Base-by-base conservation (phyloP, 2,329 filamentous ascomycete species). In the Claviceps monticola region DNA sequence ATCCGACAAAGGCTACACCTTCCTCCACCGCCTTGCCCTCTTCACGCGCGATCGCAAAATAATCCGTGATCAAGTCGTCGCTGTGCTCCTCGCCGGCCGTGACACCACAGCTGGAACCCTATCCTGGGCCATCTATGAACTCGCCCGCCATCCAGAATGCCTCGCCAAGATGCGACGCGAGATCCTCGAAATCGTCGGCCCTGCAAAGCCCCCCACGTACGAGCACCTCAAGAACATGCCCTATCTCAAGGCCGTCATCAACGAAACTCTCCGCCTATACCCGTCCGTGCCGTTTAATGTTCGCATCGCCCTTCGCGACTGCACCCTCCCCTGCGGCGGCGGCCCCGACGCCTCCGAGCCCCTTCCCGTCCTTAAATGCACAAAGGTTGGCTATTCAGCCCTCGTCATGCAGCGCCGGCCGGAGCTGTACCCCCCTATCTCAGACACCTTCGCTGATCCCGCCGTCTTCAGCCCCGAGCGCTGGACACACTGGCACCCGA, bases 51-150 rank as follows among this genome's bases (percentile, higher is more conserved):
- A 84, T 61, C 73, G 74, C 52, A 77, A 74, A 51, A 78, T 88
- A 4, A 76, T 96, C 14, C 86, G 88, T 37, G 89, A 95, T 67
- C 89, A 96, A 66, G 73, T 95, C 47, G 77, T 93, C 16, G 83
- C 84, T 45, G 78, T 95, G 11, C 77, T 96, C 2, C 78, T 96
- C 16, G 90, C 90, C 1, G 89, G 88, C 13, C 79, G 86, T 41
- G 90, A 96, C 66, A 95, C 90, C 14, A 96, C 90, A 0, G 89
- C 89, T 34, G 79, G 76, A 16, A 88, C 86, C 0, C 74, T 96
- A 0, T 85, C 82, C 0, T 95, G 88, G 84, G 74, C 79, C 38
- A 74, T 95, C 54, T 94, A 93, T 66, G 88, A 95, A 66, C 75
- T 96, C 2, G 78, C 83, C 39, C 79, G 81, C 16, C 75, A 87